A percentile compares a stretch with the other conserved stretches of the same genome.
Conservation (phyloP, 352 stramenopile genomes). For the Blastocystis sp. region DNA sequence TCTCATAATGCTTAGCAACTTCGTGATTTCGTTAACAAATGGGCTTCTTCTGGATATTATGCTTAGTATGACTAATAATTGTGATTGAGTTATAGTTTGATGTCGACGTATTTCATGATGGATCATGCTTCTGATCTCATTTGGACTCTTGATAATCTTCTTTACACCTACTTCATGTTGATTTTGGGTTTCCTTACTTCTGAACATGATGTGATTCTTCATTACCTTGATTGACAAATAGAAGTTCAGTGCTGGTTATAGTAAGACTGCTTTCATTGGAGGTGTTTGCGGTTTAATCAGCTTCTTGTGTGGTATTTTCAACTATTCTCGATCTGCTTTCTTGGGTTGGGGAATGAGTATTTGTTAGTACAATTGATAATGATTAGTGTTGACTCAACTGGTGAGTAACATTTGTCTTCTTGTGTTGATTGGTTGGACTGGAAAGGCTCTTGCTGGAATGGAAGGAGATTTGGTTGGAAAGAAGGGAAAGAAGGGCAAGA, state of each 20-base stretch:
- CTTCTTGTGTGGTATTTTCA: not conserved
- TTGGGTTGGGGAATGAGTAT: not conserved
- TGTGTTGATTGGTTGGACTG: constrained; percentile 33
- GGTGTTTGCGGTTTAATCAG: not conserved
- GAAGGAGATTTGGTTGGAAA: constrained; percentile 47
- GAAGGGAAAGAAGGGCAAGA: constrained; percentile 55
- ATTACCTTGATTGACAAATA: not conserved
- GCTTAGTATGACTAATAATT: not conserved
- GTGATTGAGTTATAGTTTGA: not conserved
- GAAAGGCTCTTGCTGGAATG: constrained; percentile 15
- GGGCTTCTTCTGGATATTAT: not conserved
- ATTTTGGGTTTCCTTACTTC: constrained; percentile 46
- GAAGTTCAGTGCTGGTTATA: constrained; percentile 43
- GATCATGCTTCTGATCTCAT: constrained; percentile 41
- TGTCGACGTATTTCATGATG: constrained; percentile 19
- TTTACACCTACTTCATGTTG: constrained; percentile 44
- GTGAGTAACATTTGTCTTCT: constrained; percentile 1
- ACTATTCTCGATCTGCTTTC: not conserved
- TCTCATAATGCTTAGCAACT: not conserved
- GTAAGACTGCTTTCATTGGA: constrained; percentile 7
- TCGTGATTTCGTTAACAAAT: constrained; percentile 31
- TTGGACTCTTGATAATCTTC: constrained; percentile 42
- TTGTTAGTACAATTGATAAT: not conserved
- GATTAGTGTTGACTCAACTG: not conserved
- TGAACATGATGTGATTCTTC: not conserved